Percentiles rank a stretch among this genome's conserved stretches.
Conservation (phyloP, 2,329 filamentous ascomycete genomes). For the Xylaria digitata region DNA sequence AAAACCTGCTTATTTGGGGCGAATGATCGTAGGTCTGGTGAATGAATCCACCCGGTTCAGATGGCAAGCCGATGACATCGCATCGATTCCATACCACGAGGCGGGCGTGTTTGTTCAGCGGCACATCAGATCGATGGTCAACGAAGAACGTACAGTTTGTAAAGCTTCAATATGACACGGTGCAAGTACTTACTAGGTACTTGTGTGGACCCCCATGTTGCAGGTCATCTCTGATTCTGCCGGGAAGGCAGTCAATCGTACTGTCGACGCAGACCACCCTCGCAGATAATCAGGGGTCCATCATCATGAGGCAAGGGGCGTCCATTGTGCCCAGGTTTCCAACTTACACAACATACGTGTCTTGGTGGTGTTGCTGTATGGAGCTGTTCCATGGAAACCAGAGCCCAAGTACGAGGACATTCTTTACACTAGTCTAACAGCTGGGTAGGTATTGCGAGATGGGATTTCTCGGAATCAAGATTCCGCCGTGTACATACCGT, state of each 20-base stretch:
- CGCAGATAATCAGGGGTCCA: constrained; percentile 45
- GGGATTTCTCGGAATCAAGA: not conserved
- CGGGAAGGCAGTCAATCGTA: constrained; percentile 47
- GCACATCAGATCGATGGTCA: constrained; percentile 12
- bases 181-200: constrained; percentile 43
- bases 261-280: constrained; percentile 35
- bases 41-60: not conserved
- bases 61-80: constrained; percentile 13
- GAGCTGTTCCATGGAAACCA: constrained; percentile 29
- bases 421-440: constrained; percentile 9
- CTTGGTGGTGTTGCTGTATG: constrained; percentile 28
- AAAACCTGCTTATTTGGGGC: not conserved
- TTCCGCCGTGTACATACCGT: constrained; percentile 3
- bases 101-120: constrained; percentile 17
- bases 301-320: constrained; percentile 47
- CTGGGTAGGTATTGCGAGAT: constrained; percentile 4
- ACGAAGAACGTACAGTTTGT: constrained; percentile 27
- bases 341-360: constrained; percentile 39
- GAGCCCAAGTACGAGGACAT: constrained; percentile 29
- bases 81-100: not conserved
- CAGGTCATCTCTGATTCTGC: constrained; percentile 42
- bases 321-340: constrained; percentile 38
- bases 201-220: constrained; percentile 42
- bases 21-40: not conserved
- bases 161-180: constrained; percentile 21